Evolutionary conservation across 352 stramenopile species (phyloP).

Genomic region (Globisporangium polare): DNA sequence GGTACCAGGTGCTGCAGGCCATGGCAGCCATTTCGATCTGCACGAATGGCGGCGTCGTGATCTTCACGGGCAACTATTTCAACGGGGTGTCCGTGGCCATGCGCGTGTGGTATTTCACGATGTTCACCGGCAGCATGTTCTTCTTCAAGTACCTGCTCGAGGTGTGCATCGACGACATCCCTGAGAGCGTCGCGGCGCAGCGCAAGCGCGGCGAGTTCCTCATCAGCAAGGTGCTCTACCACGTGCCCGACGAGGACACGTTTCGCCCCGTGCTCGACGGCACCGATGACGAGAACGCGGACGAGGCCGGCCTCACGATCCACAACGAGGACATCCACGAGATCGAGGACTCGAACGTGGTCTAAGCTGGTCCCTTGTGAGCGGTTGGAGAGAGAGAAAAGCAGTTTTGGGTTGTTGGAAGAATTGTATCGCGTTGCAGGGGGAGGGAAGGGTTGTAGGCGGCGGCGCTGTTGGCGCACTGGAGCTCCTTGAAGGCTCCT

Average conservation of each 20-base stretch:
- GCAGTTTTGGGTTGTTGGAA: background rate
- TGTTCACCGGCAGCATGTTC: constrained; percentile 80
- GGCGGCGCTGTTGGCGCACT: background rate
- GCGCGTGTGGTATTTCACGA: constrained; percentile 76
- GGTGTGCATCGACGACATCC: constrained; percentile 68
- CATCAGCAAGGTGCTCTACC: constrained; percentile 83
- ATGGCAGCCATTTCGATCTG: constrained; percentile 90
- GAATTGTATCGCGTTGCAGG: background rate
- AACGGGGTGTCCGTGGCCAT: constrained; percentile 42
- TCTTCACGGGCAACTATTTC: constrained; percentile 89
- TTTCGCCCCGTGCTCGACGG: constrained; percentile 24
- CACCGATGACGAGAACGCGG: constrained; percentile 28
- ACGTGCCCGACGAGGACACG: constrained; percentile 70
- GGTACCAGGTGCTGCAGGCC: constrained; percentile 87
- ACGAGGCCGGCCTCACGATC: constrained; percentile 44
- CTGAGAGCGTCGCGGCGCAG: constrained; percentile 69
- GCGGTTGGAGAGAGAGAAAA: background rate
- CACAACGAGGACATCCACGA: constrained; percentile 52
- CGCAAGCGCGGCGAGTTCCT: constrained; percentile 79
- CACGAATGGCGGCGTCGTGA: constrained; percentile 92
- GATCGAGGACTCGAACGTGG: background rate
- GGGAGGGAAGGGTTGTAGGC: background rate
- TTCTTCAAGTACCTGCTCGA: constrained; percentile 81
- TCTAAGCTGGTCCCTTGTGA: background rate
- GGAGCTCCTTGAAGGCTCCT: background rate